Percentiles rank a stretch among this genome's conserved stretches.
phyloP scores from a whole-genome alignment of 1,139 yeast species.

The Saccharomyces pastorianus region DNA sequence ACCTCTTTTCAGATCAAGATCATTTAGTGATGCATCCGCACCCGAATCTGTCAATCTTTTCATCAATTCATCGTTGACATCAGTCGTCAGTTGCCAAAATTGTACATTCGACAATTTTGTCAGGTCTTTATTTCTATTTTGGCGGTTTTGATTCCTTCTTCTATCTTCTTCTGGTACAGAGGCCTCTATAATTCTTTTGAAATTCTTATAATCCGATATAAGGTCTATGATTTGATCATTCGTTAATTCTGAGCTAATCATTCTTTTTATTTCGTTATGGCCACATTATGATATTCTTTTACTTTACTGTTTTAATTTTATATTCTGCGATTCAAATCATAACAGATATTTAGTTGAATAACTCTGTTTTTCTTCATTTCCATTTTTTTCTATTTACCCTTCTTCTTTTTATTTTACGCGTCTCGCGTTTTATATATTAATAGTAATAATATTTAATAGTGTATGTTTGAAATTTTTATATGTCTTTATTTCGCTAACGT shows the following conservation, averaged over 20 bases:
- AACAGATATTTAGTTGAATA: background rate
- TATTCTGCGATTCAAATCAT: background rate
- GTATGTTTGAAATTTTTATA: background rate
- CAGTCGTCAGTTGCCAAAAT: conserved; percentile 15
- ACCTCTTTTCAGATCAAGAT: background rate
- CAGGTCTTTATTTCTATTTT: conserved; percentile 10
- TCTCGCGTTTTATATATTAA: background rate
- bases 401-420: conserved; percentile 30
- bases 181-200: background rate
- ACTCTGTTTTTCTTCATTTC: background rate
- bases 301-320: background rate
- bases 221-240: background rate
- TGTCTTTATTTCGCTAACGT: conserved; percentile 34
- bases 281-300: background rate
- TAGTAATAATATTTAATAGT: conserved; percentile 19
- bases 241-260: background rate
- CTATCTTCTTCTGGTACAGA: conserved; percentile 9
- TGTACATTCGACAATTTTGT: conserved; percentile 11
- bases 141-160: background rate
- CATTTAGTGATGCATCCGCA: background rate
- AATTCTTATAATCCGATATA: background rate
- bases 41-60: conserved; percentile 8
- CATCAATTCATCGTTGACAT: conserved; percentile 15
- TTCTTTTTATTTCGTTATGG: background rate
- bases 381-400: conserved; percentile 7